Evolutionary conservation across 208 protist genomes (phyloP), one percentile per base, ranked within the genome.

Genomic region (Strigomonas culicis): DNA sequence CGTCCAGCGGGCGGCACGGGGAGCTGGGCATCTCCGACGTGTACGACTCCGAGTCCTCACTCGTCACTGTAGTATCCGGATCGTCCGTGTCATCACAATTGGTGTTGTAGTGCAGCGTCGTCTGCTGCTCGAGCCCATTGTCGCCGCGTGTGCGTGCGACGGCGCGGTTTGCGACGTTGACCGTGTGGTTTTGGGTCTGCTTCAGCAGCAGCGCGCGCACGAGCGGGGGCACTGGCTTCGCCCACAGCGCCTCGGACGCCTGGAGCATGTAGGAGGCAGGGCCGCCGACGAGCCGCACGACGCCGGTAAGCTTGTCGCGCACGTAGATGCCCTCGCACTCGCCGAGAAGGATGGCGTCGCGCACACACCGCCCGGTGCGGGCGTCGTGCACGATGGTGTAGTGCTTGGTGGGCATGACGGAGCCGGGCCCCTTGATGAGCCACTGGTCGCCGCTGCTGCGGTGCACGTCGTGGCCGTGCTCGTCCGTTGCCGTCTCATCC

Each of bases 301-400:
- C 79, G 50, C 91, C 91, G 19, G 84, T 91, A 24, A 67, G 27
- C 15, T 39, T 79, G 68, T 95, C 66, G 31, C 88, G 78, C 41
- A 95, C 82, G 66, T 97, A 97, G 52, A 97, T 62, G 36, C 88
- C 92, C 55, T 93, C 75, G 19, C 80, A 77, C 32, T 91, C 84
- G 32, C 52, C 60, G 1, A 97, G 75, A 13, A 89, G 22, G 41
- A 90, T 72, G 39, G 73, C 57, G 39, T 74, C 61, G 43, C 86
- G 70, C 53, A 88, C 71, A 27, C 81, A 81, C 3, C 24, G 41
- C n/a, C 63, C 66, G 6, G 66, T 78, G 32, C 56, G 63, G 17
- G 52, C 21, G 56, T 87, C 77, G 2, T 68, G 58, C 59, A 82
- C 75, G 3, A 95, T 70, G 21, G 44, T 31, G n/a, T 84, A 66